These are phyloP conservation scores for Coemansia sp. DNA, from an alignment of 192 early-diverging fungal species.

Conservation along the genomic window DNA sequence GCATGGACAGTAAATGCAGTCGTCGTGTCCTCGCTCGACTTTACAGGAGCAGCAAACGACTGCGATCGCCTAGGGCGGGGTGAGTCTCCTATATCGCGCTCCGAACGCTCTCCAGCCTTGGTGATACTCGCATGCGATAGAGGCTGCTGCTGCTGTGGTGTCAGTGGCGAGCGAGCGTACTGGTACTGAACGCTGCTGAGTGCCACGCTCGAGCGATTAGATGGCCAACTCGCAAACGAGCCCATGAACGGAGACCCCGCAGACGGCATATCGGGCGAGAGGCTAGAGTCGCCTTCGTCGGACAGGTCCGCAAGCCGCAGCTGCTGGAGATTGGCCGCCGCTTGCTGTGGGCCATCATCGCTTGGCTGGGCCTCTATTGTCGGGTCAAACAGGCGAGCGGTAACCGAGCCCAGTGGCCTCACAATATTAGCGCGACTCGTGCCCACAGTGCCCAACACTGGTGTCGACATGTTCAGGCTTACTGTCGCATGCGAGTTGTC, in stretches of 20 bases:
- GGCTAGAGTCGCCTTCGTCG: background rate
- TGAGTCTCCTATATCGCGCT: background rate
- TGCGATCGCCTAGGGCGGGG: slow-evolving; percentile 40
- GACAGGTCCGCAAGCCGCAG: background rate
- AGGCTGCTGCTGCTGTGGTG: background rate
- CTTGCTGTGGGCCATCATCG: background rate
- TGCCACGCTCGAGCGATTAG: slow-evolving; percentile 25
- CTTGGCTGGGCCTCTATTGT: slow-evolving; percentile 6
- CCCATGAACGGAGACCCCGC: slow-evolving; percentile 10
- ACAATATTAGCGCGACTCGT: slow-evolving; percentile 2
- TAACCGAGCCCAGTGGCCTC: slow-evolving; percentile 39
- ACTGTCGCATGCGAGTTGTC: slow-evolving; percentile 31
- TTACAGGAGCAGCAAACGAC: slow-evolving; percentile 30
- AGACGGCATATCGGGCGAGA: slow-evolving; percentile 7
- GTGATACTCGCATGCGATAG: background rate
- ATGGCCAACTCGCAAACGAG: slow-evolving; percentile 16
- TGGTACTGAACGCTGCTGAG: slow-evolving; percentile 49
- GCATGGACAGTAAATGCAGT: background rate
- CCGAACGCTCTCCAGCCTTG: background rate
- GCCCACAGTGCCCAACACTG: slow-evolving; percentile 7
- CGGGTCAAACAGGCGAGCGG: slow-evolving; percentile 45
- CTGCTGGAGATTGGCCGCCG: background rate
- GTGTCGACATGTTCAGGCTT: slow-evolving; percentile 35
- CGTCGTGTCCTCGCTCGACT: slow-evolving; percentile 2
- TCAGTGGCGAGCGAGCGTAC: slow-evolving; percentile 10